Conservation (phyloP, 1,284 basidiomycete genomes). For the Boletus subluridellus region DNA sequence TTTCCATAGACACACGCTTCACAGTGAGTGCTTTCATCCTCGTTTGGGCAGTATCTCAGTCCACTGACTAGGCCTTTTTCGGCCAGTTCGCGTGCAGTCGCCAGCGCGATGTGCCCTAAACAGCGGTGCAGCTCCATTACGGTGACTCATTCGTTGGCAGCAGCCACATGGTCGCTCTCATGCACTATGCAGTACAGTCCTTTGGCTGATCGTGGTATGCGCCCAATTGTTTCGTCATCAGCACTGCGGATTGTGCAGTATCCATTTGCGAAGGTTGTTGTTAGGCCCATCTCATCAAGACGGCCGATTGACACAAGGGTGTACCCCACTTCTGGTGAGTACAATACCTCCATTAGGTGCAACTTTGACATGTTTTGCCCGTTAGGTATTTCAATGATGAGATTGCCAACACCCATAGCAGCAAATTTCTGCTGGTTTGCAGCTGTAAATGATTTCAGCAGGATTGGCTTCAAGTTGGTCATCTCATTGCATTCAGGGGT, state of each 20-base stretch:
- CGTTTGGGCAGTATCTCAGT: accelerated
- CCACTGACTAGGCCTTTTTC: background rate
- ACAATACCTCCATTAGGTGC: constrained; percentile 13
- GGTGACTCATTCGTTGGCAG: background rate
- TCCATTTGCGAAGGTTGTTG: background rate
- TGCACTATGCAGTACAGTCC: background rate
- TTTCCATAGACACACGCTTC: background rate
- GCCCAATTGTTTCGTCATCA: background rate
- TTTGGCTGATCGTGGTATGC: background rate
- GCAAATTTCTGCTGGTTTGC: constrained; percentile 38
- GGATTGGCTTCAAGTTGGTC: constrained; percentile 13
- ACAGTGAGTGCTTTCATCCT: background rate
- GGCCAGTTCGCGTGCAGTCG: accelerated
- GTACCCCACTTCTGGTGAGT: constrained; percentile 23
- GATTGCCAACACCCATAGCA: constrained; percentile 33
- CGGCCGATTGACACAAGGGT: background rate
- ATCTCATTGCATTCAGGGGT: constrained; percentile 30
- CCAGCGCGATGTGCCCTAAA: background rate
- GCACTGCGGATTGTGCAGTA: background rate
- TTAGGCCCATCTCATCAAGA: background rate
- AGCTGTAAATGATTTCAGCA: constrained; percentile 30
- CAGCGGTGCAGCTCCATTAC: background rate
- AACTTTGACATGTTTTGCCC: constrained; percentile 11
- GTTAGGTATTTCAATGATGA: constrained; percentile 39
- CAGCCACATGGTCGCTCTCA: background rate